Base-by-base conservation (phyloP, 768 basidiomycete species). In the Lepiota subincarnata region DNA sequence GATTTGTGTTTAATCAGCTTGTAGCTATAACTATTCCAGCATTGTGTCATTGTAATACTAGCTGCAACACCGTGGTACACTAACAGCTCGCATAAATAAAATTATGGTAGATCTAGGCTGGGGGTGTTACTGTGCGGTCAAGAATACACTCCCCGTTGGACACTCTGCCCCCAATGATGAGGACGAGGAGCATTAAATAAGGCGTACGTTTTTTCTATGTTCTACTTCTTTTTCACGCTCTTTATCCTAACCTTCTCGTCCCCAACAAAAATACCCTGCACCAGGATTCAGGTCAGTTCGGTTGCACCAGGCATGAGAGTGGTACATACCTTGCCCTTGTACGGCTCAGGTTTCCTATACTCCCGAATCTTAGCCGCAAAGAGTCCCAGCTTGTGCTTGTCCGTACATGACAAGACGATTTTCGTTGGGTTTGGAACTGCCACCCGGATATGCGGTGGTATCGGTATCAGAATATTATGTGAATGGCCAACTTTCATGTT, bases 401-500 rank as follows among this genome's bases (percentile, higher is more conserved):
- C 88, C 50, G 82, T 89, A 60, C 94, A 92, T 18, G 73, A 78
- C 20, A 98, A 70, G 26, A 85, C 68, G 53, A 98, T 92, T 71
- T 89, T 88, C 1, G 92, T 97, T 6, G 96, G 82, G 18, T 76
- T 73, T 20, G 90, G 87, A 16, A 92, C 87, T 58, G 90, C 83
- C 7, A 82, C 87, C 51, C 81, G 84, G 67, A 98, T 90, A 65
- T 89, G 77, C 13, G 79, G 66, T 16, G 96, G 96, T 44, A 99
- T 81, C 20, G 88, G 83, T 34, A 96, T 81, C 59, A 79, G 80
- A 24, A 98, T 87, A 19, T 86, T 78, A 72, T 98, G 95, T 36
- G 93, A 91, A 69, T 86, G 92, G 1, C 96, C 95, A 12, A 98
- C 79, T 70, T 95, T 95, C 81, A 98, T 84, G 66, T 87, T 91